Conservation (phyloP, 495 filamentous ascomycete genomes). For the Penicillium steckii region DNA sequence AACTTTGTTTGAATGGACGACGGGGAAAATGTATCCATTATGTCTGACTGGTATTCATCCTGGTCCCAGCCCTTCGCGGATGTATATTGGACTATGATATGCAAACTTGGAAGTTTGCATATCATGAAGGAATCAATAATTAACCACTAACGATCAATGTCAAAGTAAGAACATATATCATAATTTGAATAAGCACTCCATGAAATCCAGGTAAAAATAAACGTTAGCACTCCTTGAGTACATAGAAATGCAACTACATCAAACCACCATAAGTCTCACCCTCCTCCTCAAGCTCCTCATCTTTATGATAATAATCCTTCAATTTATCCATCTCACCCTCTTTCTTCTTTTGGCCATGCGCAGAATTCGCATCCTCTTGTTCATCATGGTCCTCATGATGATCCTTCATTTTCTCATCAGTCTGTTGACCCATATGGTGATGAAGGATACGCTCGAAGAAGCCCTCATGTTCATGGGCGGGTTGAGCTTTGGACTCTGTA, state of each 20-base stretch:
- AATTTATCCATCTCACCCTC: constrained; percentile 12
- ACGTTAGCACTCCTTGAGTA: too few species aligned
- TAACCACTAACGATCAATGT: too few species aligned
- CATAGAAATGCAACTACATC: too few species aligned
- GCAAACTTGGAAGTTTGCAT: too few species aligned
- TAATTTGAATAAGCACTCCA: too few species aligned
- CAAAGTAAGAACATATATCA: too few species aligned
- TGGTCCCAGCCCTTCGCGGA: too few species aligned
- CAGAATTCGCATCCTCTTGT: background rate
- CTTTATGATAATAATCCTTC: constrained; percentile 11
- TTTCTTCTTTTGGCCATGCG: background rate
- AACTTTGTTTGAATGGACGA: too few species aligned
- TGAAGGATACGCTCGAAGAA: constrained; percentile 17
- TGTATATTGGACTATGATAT: too few species aligned
- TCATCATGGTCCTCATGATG: background rate
- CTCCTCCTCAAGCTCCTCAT: constrained; percentile 11
- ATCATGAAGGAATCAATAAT: too few species aligned
- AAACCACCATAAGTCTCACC: constrained; percentile 7
- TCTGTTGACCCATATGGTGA: constrained; percentile 6
- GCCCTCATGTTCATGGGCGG: constrained; percentile 9
- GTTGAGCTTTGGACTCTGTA: constrained; percentile 3
- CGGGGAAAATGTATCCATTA: too few species aligned
- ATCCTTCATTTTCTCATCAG: constrained; percentile 5
- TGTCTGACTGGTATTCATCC: too few species aligned
- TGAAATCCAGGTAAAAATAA: background rate